Evolutionary conservation across 2,329 filamentous ascomycete genomes (phyloP).

Genomic region (Dothideomycetidae sp.): DNA sequence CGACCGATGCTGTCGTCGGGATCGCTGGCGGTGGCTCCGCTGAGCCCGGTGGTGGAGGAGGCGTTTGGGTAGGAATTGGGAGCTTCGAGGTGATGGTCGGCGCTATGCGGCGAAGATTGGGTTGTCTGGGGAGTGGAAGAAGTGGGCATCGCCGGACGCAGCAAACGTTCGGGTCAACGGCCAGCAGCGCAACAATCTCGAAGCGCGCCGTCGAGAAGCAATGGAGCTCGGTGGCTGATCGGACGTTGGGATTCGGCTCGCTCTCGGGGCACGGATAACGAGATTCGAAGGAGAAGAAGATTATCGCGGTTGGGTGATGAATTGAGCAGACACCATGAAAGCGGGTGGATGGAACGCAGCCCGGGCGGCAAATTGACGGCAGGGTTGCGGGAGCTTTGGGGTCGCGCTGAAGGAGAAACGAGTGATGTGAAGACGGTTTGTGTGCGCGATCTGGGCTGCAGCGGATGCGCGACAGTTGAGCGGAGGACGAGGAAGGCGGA

Average conservation of each 20-base stretch:
- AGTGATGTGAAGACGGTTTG: too few species aligned
- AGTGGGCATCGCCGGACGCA: background rate
- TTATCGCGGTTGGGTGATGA: background rate
- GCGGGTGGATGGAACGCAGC: background rate
- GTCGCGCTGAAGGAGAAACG: background rate
- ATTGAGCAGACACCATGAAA: background rate
- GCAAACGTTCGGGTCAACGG: background rate
- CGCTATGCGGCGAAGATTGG: background rate
- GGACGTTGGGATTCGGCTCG: background rate
- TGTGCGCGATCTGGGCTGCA: background rate
- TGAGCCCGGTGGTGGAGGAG: conserved; percentile 25
- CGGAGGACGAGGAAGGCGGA: too few species aligned
- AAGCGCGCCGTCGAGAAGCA: background rate
- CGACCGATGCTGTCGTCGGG: conserved; percentile 26
- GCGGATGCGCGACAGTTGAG: background rate
- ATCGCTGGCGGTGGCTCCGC: conserved; percentile 31
- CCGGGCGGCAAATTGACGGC: background rate
- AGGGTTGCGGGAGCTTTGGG: too few species aligned
- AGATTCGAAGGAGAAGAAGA: background rate
- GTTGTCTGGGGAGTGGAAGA: background rate
- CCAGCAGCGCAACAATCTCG: background rate
- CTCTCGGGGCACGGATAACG: background rate
- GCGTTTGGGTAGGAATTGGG: conserved; percentile 9
- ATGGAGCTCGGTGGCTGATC: too few species aligned
- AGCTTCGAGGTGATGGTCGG: background rate